A percentile compares a stretch with the other conserved stretches of the same genome.
These are phyloP conservation scores for Quambalaria eucalypti DNA, from an alignment of 1,284 basidiomycete genomes.

Conservation along the genomic window DNA sequence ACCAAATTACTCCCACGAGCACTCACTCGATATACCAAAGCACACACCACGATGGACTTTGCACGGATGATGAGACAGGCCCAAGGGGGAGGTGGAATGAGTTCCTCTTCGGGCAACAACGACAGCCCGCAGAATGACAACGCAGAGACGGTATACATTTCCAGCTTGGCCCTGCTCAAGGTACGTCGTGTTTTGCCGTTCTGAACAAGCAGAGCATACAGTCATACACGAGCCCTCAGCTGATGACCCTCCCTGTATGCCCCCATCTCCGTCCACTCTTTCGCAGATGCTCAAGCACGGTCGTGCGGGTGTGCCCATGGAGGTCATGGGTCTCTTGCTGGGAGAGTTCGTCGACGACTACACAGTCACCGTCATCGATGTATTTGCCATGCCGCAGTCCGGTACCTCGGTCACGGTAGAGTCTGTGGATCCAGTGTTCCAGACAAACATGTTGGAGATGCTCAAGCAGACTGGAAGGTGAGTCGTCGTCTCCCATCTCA, in stretches of 20 bases:
- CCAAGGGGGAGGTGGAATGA: conserved; percentile 17
- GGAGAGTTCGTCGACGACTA: conserved; percentile 99
- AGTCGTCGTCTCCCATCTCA: too few species aligned
- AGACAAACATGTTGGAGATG: conserved; percentile 98
- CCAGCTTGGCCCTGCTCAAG: conserved; percentile 42
- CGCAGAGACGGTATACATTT: conserved; percentile 46
- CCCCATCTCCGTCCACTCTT: background rate
- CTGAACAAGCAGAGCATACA: background rate
- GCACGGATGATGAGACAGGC: conserved; percentile 39
- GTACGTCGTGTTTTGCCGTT: too few species aligned
- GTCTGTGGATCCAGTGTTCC: conserved; percentile 98
- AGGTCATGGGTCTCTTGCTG: conserved; percentile 99
- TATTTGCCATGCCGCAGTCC: conserved; percentile 99
- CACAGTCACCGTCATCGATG: conserved; percentile 75
- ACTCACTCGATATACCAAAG: too few species aligned
- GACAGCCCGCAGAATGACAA: conserved; percentile 49
- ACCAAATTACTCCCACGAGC: background rate
- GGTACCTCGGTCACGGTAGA: conserved; percentile 98
- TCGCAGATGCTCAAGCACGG: conserved; percentile 96
- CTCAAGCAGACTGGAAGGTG: conserved; percentile 95
- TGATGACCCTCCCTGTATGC: background rate
- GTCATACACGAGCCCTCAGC: background rate
- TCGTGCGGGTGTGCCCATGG: conserved; percentile 96
- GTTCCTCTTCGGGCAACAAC: conserved; percentile 14
- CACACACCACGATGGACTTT: conserved; percentile 28